Evolutionary conservation across 1,284 basidiomycete species (phyloP), one percentile per base, ranked within the genome.

Genomic region (Microstroma glucosiphilum): DNA sequence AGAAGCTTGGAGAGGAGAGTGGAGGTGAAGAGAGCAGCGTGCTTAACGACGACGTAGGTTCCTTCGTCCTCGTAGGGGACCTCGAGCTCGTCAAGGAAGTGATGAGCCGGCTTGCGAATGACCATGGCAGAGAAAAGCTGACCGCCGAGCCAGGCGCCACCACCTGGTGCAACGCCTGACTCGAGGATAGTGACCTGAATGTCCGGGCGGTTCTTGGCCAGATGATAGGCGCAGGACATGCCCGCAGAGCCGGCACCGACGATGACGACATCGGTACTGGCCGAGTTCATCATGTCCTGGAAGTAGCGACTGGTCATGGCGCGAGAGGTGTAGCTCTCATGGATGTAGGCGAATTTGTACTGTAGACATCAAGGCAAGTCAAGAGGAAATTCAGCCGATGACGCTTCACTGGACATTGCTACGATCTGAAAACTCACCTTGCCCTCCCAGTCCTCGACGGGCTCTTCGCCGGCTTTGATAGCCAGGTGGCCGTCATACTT

Each of bases 81-180:
- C 30, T 86, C 88, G 57, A 91, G 77, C 79, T 89, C 87, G 23
- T 82, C 80, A 56, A 91, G 83, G 82, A 91, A 88, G 59, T 82
- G 81, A 76, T 91, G 85, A 0, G 88, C 89, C 0, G 76, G 90
- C 81, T 91, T 91, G 65, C 89, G 86, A 60, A 91, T 86, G 56
- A 91, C 89, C 89, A 91, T 91, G 0, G 88, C 86, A 1, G 85
- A 86, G 89, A 91, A 90, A 58, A 91, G 82, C 80, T 91, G 89
- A 1, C 89, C 89, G 57, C 54, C 72, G 48, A 74, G 64, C 74
- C 74, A 76, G 3, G 72, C 73, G 21, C 75, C 75, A 17, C 75
- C 75, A 56, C 89, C 87, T n/a, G 90, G 89, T 0, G 89, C 86
- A 25, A 91, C 89, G 68, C 84, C 86, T 11, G 89, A 89, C 80